Evolutionary conservation across 805 yeast species (phyloP).

Genomic region (Metschnikowia vanudenii): DNA sequence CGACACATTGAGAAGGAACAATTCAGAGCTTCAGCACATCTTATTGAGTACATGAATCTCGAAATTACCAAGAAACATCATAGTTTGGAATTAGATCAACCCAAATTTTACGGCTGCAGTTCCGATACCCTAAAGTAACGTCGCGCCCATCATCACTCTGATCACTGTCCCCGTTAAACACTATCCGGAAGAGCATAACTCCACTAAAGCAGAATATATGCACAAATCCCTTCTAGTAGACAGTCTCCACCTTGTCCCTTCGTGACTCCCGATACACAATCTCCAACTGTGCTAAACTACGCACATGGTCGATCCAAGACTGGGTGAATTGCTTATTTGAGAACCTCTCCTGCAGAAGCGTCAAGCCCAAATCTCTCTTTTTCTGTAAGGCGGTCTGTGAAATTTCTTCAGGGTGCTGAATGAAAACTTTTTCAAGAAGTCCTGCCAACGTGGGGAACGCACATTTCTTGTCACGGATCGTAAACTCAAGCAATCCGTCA

Average conservation of each 20-base stretch:
- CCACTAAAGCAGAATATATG: too few relatives aligned
- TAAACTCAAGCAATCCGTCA: constrained; percentile 10
- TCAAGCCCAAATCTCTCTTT: constrained; percentile 47
- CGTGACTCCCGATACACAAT: constrained; percentile 25
- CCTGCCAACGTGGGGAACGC: constrained; percentile 49
- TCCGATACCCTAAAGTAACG: too few relatives aligned
- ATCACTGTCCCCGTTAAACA: too few relatives aligned
- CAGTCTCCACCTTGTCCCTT: constrained; percentile 27
- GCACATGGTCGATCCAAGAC: constrained; percentile 46
- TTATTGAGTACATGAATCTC: too few relatives aligned
- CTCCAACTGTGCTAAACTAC: constrained; percentile 24
- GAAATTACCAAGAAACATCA: too few relatives aligned
- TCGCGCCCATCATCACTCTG: too few relatives aligned
- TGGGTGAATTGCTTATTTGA: constrained; percentile 57
- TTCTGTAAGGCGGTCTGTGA: constrained; percentile 32
- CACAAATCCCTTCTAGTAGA: constrained; percentile 21
- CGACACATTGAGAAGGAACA: too few relatives aligned
- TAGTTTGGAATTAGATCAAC: too few relatives aligned
- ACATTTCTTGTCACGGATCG: constrained; percentile 7
- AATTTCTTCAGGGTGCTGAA: constrained; percentile 28
- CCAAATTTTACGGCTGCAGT: too few relatives aligned
- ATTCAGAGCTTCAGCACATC: too few relatives aligned
- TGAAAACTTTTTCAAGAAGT: constrained; percentile 45
- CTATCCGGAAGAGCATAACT: too few relatives aligned
- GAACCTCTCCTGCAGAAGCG: constrained; percentile 52